Percentiles rank a stretch among this genome's conserved stretches.
Conservation (phyloP, 805 yeast species). For the Jamesozyma spencerorum region DNA sequence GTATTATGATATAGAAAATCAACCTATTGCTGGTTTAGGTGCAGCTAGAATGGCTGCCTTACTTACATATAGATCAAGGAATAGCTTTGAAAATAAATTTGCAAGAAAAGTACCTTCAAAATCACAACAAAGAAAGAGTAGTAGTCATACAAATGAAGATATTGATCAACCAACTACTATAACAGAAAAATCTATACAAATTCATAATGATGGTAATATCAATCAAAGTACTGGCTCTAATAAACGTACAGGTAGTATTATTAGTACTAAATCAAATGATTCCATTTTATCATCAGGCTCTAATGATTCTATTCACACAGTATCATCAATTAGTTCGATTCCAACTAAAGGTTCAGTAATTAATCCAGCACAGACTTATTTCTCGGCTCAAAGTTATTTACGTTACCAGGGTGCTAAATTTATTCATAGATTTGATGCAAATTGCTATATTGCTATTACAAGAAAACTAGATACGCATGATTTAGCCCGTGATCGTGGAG, state of each 20-base stretch:
- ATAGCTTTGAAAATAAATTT: slow-evolving; percentile 83
- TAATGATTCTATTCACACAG: slow-evolving; percentile 20
- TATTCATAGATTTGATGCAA: slow-evolving; percentile 85
- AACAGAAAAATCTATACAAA: slow-evolving; percentile 67
- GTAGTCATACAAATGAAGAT: neutral
- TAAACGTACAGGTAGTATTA: slow-evolving; percentile 3
- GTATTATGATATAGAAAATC: slow-evolving; percentile 65
- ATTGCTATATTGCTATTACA: slow-evolving; percentile 89
- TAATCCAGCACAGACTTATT: slow-evolving; percentile 45
- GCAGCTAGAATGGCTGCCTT: slow-evolving; percentile 98
- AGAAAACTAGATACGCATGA: slow-evolving; percentile 94
- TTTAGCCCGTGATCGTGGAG: slow-evolving; percentile 61
- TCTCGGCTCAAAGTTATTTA: slow-evolving; percentile 91
- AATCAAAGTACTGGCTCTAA: slow-evolving; percentile 10
- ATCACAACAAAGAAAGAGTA: slow-evolving; percentile 25
- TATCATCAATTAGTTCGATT: slow-evolving; percentile 23
- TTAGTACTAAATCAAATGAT: slow-evolving; percentile 9
- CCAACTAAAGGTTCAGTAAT: slow-evolving; percentile 18
- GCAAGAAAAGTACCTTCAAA: slow-evolving; percentile 67
- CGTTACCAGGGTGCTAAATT: slow-evolving; percentile 93
- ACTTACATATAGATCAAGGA: slow-evolving; percentile 83
- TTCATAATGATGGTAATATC: slow-evolving; percentile 78
- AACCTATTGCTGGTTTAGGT: slow-evolving; percentile 77
- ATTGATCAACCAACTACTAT: slow-evolving; percentile 33
- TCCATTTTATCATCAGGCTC: slow-evolving; percentile 10